Percentiles rank a stretch among this genome's conserved stretches.
Conservation (phyloP, 495 filamentous ascomycete genomes). For the Pyronema omphalodes region DNA sequence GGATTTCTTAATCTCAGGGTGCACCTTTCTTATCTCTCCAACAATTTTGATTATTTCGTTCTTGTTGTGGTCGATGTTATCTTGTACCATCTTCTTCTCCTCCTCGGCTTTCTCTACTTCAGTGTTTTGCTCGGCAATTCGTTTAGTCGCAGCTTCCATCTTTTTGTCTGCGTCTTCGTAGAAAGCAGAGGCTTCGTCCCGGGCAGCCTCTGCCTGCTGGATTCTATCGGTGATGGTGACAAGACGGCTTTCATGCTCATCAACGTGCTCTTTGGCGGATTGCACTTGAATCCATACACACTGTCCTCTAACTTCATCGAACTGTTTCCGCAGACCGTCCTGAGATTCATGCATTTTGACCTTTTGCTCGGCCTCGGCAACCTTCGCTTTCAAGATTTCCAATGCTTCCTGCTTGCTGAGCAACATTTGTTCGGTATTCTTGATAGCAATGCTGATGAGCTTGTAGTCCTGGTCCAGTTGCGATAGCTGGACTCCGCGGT, state of each 20-base stretch:
- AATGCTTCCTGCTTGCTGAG: constrained; percentile 30
- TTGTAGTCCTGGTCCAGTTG: constrained; percentile 82
- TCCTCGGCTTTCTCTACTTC: constrained; percentile 24
- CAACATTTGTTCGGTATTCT: constrained; percentile 47
- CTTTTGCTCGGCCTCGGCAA: constrained; percentile 25
- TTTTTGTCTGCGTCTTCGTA: constrained; percentile 17
- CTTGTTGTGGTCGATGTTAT: constrained; percentile 27
- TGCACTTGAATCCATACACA: constrained; percentile 57
- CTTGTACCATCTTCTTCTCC: constrained; percentile 29
- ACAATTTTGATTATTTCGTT: constrained; percentile 25
- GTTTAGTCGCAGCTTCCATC: constrained; percentile 11
- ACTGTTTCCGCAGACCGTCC: constrained; percentile 34
- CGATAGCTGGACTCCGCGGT: constrained; percentile 86
- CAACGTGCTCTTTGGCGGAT: constrained; percentile 28
- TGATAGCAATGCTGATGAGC: constrained; percentile 49
- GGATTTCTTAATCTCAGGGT: constrained; percentile 32
- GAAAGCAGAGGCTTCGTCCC: constrained; percentile 12
- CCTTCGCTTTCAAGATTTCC: constrained; percentile 27
- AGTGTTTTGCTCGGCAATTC: constrained; percentile 10
- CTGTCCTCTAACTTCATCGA: constrained; percentile 36
- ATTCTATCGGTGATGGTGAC: constrained; percentile 22
- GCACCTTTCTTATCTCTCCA: constrained; percentile 34
- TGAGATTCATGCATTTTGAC: constrained; percentile 38
- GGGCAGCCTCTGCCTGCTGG: constrained; percentile 22
- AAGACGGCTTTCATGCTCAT: constrained; percentile 5